Conservation (phyloP, 768 basidiomycete genomes). For the Pseudohyphozyma bogoriensis region DNA sequence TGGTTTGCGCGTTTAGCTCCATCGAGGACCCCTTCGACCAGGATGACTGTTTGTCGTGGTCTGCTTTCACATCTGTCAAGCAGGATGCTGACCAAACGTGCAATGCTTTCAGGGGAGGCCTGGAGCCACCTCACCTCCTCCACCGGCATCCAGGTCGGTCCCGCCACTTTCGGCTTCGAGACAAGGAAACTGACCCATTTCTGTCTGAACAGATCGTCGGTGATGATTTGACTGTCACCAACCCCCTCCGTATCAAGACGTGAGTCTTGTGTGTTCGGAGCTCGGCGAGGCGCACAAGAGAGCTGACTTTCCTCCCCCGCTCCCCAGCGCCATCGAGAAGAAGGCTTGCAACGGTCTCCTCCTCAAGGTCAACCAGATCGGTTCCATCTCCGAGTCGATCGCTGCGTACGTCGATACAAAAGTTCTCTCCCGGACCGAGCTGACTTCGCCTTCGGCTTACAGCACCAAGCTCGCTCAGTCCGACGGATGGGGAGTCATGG, state of each 20-base stretch:
- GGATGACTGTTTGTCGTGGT: conserved; percentile 64
- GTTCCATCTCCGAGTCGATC: conserved; percentile 89
- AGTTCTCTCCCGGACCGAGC: background rate
- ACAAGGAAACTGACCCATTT: background rate
- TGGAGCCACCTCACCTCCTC: conserved; percentile 83
- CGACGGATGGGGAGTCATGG: conserved; percentile 98
- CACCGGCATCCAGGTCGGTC: conserved; percentile 57
- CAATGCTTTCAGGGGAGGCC: conserved; percentile 53
- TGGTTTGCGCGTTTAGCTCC: too few species aligned
- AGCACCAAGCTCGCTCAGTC: conserved; percentile 93
- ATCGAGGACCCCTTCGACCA: conserved; percentile 99
- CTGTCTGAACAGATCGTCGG: conserved; percentile 45
- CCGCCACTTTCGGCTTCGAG: background rate
- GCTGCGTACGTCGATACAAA: conserved; percentile 66
- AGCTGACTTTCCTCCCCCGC: background rate
- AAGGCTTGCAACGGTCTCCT: conserved; percentile 98
- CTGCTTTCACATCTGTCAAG: background rate
- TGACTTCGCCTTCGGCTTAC: background rate
- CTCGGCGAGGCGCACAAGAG: background rate
- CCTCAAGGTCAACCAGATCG: conserved; percentile 99
- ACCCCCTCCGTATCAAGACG: conserved; percentile 91
- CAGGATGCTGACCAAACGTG: too few species aligned
- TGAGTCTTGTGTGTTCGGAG: background rate
- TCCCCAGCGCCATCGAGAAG: conserved; percentile 72
- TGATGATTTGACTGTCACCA: conserved; percentile 96